phyloP scores from a whole-genome alignment of 208 protist genomes.

The Trichomonas tenax region DNA sequence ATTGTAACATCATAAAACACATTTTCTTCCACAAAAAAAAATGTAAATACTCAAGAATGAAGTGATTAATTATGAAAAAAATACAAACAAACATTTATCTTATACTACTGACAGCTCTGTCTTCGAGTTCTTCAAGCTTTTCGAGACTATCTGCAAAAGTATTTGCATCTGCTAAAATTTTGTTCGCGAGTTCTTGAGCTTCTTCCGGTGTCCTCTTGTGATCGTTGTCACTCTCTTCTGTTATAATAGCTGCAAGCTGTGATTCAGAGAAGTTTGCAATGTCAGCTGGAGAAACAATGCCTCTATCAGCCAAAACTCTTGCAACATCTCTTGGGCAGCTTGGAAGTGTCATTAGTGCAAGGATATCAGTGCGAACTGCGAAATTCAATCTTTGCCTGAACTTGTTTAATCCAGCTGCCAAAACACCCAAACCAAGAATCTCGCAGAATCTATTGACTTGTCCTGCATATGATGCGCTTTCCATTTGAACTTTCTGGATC shows the following conservation, averaged over 20 bases:
- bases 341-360: not conserved
- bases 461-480: not conserved
- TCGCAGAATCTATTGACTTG: not conserved
- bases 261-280: not conserved
- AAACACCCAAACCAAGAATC: not conserved
- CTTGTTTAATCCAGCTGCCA: not conserved
- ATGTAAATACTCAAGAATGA: too few species aligned
- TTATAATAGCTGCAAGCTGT: not conserved
- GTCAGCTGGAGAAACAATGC: not conserved
- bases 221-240: not conserved
- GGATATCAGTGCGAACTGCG: not conserved
- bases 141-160: not conserved
- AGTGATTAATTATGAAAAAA: not conserved
- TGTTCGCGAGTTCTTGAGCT: not conserved
- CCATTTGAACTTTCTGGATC: not conserved
- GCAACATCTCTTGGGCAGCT: not conserved
- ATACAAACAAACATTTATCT: not conserved
- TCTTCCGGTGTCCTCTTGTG: not conserved
- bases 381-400: conserved; percentile 7
- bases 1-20: too few species aligned
- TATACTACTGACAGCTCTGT: not conserved
- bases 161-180: not conserved
- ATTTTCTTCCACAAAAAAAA: too few species aligned
- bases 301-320: not conserved
- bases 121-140: not conserved